A percentile compares a stretch with the other conserved stretches of the same genome.
Evolutionary conservation across 2,329 filamentous ascomycete genomes (phyloP).

Genomic region (Hypoxylon sp.): DNA sequence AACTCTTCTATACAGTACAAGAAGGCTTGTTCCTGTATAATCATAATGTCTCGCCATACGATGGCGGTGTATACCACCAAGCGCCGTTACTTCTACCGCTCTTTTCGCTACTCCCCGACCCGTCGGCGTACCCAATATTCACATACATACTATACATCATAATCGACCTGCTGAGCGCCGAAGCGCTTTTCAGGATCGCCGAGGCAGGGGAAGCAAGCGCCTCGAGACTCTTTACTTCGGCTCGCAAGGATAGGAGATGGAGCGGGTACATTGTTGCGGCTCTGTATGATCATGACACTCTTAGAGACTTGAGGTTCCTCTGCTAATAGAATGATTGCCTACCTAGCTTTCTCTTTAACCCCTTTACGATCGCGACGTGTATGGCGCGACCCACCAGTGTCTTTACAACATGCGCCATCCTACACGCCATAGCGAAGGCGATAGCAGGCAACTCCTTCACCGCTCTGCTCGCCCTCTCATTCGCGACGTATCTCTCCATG

Average conservation of each 20-base stretch:
- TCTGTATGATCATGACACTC: constrained; percentile 65
- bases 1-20: constrained; percentile 73
- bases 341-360: constrained; percentile 91
- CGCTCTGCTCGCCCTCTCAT: constrained; percentile 84
- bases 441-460: constrained; percentile 78
- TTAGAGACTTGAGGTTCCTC: not conserved
- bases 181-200: constrained; percentile 82
- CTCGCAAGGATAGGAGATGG: constrained; percentile 80
- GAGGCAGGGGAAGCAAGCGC: constrained; percentile 81
- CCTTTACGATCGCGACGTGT: constrained; percentile 91
- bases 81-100: constrained; percentile 90
- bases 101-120: constrained; percentile 86
- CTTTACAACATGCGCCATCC: constrained; percentile 88
- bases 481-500: constrained; percentile 91
- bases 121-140: constrained; percentile 73
- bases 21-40: constrained; percentile 97
- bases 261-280: constrained; percentile 81
- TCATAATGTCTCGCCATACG: constrained; percentile 95
- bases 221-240: constrained; percentile 82
- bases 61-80: constrained; percentile 86
- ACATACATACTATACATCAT: constrained; percentile 84
- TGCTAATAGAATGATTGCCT: constrained; percentile 12
- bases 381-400: constrained; percentile 89
- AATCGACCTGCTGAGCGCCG: constrained; percentile 84
- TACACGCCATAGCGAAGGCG: constrained; percentile 85